phyloP scores from a whole-genome alignment of 73 alveolate genomes.

The Stentor roeselii region DNA sequence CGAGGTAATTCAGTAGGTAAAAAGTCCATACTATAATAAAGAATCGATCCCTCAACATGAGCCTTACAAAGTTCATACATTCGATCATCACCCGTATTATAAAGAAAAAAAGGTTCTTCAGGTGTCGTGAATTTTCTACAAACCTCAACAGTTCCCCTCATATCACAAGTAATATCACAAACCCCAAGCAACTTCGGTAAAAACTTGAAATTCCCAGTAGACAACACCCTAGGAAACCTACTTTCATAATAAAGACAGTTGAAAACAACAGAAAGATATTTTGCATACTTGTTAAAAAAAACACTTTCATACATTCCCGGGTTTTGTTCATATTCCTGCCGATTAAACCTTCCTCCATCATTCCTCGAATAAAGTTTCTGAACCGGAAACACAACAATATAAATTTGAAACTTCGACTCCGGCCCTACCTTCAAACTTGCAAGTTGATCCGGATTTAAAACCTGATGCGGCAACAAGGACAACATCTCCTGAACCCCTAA shows the following conservation, averaged over 20 bases:
- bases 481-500: slow-evolving; percentile 7
- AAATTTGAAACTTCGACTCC: not conserved
- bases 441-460: slow-evolving; percentile 23
- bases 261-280: slow-evolving; percentile 54
- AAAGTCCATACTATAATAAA: slow-evolving; percentile 77
- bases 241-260: slow-evolving; percentile 83
- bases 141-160: slow-evolving; percentile 70
- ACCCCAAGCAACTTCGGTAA: slow-evolving; percentile 62
- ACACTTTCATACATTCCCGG: slow-evolving; percentile 63
- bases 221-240: slow-evolving; percentile 62
- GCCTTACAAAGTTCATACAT: slow-evolving; percentile 35
- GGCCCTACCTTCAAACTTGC: not conserved
- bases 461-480: not conserved
- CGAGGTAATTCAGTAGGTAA: slow-evolving; percentile 81
- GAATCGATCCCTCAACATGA: slow-evolving; percentile 41
- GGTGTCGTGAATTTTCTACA: slow-evolving; percentile 62
- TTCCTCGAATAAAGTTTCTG: not conserved
- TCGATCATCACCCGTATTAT: slow-evolving; percentile 56
- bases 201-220: slow-evolving; percentile 11
- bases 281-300: slow-evolving; percentile 57
- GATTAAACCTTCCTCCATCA: slow-evolving; percentile 34
- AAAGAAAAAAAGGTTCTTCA: slow-evolving; percentile 70
- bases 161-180: slow-evolving; percentile 88
- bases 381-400: not conserved
- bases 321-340: slow-evolving; percentile 67